Conservation (phyloP, 192 early-diverging fungal genomes). For the Coemansia sp. region DNA sequence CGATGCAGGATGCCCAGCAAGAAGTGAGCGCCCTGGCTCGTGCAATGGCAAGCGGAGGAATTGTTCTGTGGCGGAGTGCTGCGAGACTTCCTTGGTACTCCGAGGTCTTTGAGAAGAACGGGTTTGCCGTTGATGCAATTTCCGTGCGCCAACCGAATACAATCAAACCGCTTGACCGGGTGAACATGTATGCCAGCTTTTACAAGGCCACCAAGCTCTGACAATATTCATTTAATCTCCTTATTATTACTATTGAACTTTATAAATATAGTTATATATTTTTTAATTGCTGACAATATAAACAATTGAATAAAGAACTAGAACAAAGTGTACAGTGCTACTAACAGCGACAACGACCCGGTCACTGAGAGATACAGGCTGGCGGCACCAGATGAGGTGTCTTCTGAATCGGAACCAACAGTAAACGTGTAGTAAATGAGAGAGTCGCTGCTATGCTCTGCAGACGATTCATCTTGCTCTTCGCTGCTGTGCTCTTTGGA, state of each 20-base stretch:
- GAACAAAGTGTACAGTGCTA: neutral
- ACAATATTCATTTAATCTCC: neutral
- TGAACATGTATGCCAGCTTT: slow-evolving; percentile 84
- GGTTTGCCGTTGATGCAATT: slow-evolving; percentile 67
- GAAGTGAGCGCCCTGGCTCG: slow-evolving; percentile 70
- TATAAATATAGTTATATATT: neutral
- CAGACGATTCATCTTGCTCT: neutral
- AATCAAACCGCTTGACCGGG: slow-evolving; percentile 69
- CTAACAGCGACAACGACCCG: neutral
- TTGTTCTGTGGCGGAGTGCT: slow-evolving; percentile 81
- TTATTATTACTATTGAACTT: neutral
- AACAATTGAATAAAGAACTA: neutral
- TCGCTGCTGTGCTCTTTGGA: neutral
- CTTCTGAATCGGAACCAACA: neutral
- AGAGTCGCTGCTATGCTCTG: neutral
- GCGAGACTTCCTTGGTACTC: slow-evolving; percentile 84
- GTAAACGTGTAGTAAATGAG: slow-evolving; percentile 9
- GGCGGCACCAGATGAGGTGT: neutral
- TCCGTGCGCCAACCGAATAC: slow-evolving; percentile 69
- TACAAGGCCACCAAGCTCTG: slow-evolving; percentile 59
- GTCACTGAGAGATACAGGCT: neutral
- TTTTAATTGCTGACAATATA: neutral
- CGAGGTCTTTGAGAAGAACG: slow-evolving; percentile 66
- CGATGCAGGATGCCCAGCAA: slow-evolving; percentile 63
- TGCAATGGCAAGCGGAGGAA: slow-evolving; percentile 62